Base-by-base conservation (phyloP, 148 eudicot genomes). In the Fallopia convolvulus region DNA sequence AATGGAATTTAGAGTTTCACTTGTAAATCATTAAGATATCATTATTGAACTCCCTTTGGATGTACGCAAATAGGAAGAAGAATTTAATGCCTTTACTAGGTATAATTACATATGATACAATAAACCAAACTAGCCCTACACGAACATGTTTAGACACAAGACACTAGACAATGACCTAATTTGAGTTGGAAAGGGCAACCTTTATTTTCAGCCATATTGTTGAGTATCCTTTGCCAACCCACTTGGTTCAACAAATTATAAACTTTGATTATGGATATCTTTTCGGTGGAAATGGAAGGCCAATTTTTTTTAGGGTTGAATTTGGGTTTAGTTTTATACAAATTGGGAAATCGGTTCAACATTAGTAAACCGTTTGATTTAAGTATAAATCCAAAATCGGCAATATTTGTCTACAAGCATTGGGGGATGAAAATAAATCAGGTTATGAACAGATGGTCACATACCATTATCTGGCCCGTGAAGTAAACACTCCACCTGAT, bases 11-110 rank as follows among this genome's bases (percentile, higher is more conserved):
- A 58, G 11, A 11, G 30, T 58, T 58, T 3, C 32, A 58, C 58
- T 58, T 30, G 33, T 12, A 30, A 30, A 65, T 30, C 7, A 13
- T 12, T 30, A 30, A 58, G 30, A 30, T 65, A 30, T 30, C 68
- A 65, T 65, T 65, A 65, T 65, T 58, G 40, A 32, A 65, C 40
- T 13, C 13, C 17, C 70, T 13, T 65, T 65, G 70, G 70, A 65
- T 11, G 18, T 65, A 65, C 11, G 32, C 40, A 30, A 63, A 30
- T 12, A 65, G 70, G 40, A 65, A 65, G 70, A 12, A 12, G 40
- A 0, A 65, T 63, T 63, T 63, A 32, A 2, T 56, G 36, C 12
- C 32, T 3, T 11, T 10, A 63, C 40, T 63, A 63, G 70, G 39
- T 23, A 21, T 60, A 21, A 21, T 32, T 26, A 63, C 30, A 63